These are phyloP conservation scores for Xylariales sp. DNA, from an alignment of 2,329 filamentous ascomycete genomes.

Conservation along the genomic window DNA sequence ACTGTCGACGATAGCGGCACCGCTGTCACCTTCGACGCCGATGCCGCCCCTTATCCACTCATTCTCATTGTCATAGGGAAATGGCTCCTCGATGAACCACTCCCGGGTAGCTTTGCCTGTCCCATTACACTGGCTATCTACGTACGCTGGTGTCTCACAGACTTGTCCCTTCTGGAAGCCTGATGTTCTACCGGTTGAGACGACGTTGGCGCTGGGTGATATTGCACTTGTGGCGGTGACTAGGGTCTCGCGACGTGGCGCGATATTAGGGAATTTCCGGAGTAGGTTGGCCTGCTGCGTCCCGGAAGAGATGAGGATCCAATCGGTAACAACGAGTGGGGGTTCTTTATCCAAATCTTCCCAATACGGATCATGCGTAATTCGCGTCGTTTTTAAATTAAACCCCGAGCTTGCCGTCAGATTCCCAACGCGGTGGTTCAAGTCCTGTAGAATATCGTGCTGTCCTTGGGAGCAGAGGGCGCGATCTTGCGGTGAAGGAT, in stretches of 20 bases:
- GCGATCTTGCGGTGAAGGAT: slow-evolving; percentile 57
- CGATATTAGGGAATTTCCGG: slow-evolving; percentile 54
- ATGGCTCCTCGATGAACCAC: slow-evolving; percentile 59
- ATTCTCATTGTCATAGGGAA: slow-evolving; percentile 54
- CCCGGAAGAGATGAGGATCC: slow-evolving; percentile 55
- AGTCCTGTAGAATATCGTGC: slow-evolving; percentile 53
- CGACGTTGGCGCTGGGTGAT: slow-evolving; percentile 52
- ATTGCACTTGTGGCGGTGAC: slow-evolving; percentile 50
- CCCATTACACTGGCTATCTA: slow-evolving; percentile 54
- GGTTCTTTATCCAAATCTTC: slow-evolving; percentile 55
- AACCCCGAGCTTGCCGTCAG: slow-evolving; percentile 56
- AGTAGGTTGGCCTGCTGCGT: slow-evolving; percentile 55
- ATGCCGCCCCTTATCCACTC: slow-evolving; percentile 60
- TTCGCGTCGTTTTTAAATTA: slow-evolving; percentile 56
- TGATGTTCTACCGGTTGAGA: slow-evolving; percentile 58
- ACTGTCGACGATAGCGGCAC: slow-evolving; percentile 58
- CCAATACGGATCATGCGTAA: slow-evolving; percentile 60
- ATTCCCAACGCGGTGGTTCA: slow-evolving; percentile 51
- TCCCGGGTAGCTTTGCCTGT: slow-evolving; percentile 58
- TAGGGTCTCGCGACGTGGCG: slow-evolving; percentile 50
- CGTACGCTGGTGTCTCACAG: slow-evolving; percentile 58
- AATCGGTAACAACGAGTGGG: slow-evolving; percentile 58
- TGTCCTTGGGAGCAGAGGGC: slow-evolving; percentile 50
- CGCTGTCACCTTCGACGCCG: slow-evolving; percentile 59
- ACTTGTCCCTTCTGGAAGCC: slow-evolving; percentile 57